Base-by-base conservation (phyloP, 805 yeast species). In the Kregervanrija pseudodelftensis region DNA sequence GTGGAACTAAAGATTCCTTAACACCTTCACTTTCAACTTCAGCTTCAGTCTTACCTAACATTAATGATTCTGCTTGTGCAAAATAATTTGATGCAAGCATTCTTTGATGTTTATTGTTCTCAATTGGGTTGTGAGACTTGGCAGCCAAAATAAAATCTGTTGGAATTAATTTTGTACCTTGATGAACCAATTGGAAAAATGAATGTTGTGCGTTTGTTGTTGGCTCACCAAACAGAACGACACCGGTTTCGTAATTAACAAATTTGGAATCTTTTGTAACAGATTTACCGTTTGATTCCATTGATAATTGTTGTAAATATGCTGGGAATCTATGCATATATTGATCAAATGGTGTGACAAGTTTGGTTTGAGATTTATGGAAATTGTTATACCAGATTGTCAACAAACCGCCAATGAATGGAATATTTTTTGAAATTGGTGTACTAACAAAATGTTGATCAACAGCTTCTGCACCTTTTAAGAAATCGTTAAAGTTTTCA, bases 311-410 rank as follows among this genome's bases (percentile, higher is more conserved):
- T 77, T 93, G 99, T 70, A 93, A 77, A 73, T 93, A 93, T 48
- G 99, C 99, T 51, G 99, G 97, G 91, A 93, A 93, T 68, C 99
- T 80, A 79, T 91, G 96, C 70, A 93, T 74, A 76, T 93, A 93
- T 75, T 93, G 99, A 70, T 93, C 99, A 63, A 90, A 93, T 55
- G 99, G 99, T 49, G 96, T 95, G 54, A 93, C 96, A 67, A 93
- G 76, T 69, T 93, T 97, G 53, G 99, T 93, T 76, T 93, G 97
- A 45, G 99, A 96, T 55, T 91, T 95, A 66, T 79, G 86, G 79
- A 93, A 93, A 77, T 93, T 93, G 80, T 88, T 91, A 80, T 93
- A 93, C 99, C 99, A 93, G 47, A 93, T 93, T 44, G 91, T 82
- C 60, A 93, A 74, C 62, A 93, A 74, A 57, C 96, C 99, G 62